A percentile compares a stretch with the other conserved stretches of the same genome.
Conservation (phyloP, 768 basidiomycete species). For the Suillus alpinus region DNA sequence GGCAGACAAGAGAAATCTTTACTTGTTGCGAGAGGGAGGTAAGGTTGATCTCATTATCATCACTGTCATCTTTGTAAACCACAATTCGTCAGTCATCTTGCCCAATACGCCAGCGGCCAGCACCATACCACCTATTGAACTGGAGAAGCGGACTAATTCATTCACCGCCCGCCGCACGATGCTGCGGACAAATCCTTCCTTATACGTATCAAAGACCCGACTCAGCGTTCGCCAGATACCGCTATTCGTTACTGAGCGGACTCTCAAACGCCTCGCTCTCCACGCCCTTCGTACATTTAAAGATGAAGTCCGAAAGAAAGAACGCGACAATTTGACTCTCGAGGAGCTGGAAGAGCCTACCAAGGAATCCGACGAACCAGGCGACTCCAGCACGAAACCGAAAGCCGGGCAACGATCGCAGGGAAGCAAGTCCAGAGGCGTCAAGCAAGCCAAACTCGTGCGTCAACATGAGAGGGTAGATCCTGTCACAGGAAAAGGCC, state of each 20-base stretch:
- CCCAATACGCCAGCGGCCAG: slow-evolving; percentile 82
- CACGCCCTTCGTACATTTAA: slow-evolving; percentile 82
- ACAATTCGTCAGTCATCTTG: slow-evolving; percentile 68
- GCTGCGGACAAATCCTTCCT: slow-evolving; percentile 86
- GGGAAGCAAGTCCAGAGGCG: slow-evolving; percentile 34
- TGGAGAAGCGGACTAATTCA: slow-evolving; percentile 82
- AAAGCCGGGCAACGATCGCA: slow-evolving; percentile 23
- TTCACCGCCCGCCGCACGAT: slow-evolving; percentile 83
- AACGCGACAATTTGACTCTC: slow-evolving; percentile 55
- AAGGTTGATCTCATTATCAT: slow-evolving; percentile 22
- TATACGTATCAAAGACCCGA: slow-evolving; percentile 93
- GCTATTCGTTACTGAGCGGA: slow-evolving; percentile 83
- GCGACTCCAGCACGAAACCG: slow-evolving; percentile 21
- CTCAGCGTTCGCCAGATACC: slow-evolving; percentile 93
- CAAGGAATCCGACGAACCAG: slow-evolving; percentile 19
- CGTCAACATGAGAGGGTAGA: slow-evolving; percentile 89
- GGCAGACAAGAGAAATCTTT: slow-evolving; percentile 93
- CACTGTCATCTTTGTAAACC: slow-evolving; percentile 5
- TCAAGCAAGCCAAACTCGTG: slow-evolving; percentile 91
- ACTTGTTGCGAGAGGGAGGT: slow-evolving; percentile 96
- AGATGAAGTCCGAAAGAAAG: slow-evolving; percentile 64
- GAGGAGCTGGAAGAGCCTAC: slow-evolving; percentile 66
- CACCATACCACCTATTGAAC: slow-evolving; percentile 64
- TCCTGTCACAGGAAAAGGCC: slow-evolving; percentile 78
- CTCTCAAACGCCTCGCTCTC: slow-evolving; percentile 82